Percentiles rank a stretch among this genome's conserved stretches.
phyloP scores from a whole-genome alignment of 2,329 filamentous ascomycete species.

The Trichoderma sp. region DNA sequence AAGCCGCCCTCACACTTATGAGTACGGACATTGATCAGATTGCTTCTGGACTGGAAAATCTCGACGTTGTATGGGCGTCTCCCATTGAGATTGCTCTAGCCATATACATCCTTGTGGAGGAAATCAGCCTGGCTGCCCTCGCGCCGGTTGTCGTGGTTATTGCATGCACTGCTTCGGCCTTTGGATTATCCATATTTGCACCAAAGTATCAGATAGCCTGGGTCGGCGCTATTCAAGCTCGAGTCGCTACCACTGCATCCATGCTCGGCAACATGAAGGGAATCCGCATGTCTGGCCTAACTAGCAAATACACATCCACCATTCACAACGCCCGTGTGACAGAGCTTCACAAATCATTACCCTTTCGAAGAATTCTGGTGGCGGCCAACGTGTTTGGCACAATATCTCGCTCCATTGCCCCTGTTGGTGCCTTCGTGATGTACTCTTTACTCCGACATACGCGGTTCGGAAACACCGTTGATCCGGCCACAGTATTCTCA shows the following conservation, averaged over 20 bases:
- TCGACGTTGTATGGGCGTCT: conserved; percentile 40
- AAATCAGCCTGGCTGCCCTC: conserved; percentile 28
- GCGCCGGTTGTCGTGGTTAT: conserved; percentile 28
- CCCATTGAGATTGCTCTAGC: conserved; percentile 38
- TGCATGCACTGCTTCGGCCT: conserved; percentile 10
- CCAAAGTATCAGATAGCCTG: conserved; percentile 29
- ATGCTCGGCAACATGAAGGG: conserved; percentile 39
- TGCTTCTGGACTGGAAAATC: conserved; percentile 28
- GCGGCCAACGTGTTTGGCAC: no score
- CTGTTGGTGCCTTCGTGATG: no score
- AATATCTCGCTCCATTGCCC: no score
- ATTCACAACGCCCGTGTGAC: conserved; percentile 38
- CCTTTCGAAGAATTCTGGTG: no score
- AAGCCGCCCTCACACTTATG: conserved; percentile 45
- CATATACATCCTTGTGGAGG: conserved; percentile 36
- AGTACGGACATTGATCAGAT: conserved; percentile 45
- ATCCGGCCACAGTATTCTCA: no score
- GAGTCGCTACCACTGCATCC: conserved; percentile 29
- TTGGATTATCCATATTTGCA: background rate
- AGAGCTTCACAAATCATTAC: conserved; percentile 34
- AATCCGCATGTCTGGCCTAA: conserved; percentile 46
- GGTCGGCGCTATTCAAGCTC: conserved; percentile 32
- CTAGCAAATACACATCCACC: conserved; percentile 34
- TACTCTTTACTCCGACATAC: no score
- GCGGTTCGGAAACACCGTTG: no score